Evolutionary conservation across 176 grass and related monocot species (phyloP).

Genomic region (Oryza rufipogon): DNA sequence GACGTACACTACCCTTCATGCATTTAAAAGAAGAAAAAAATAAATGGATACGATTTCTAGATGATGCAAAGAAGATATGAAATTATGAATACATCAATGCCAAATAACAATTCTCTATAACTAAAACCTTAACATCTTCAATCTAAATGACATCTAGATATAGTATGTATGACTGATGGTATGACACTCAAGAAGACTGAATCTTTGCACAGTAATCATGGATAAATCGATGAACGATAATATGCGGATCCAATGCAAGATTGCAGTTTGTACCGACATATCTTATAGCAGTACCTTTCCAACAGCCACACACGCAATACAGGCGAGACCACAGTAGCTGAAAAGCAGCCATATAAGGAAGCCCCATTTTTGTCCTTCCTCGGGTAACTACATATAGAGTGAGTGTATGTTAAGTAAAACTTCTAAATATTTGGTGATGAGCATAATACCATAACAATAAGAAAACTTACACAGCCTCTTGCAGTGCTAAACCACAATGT

Average conservation of each 20-base stretch:
- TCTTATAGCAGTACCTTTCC: conserved; percentile 68
- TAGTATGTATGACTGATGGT: conserved; percentile 5
- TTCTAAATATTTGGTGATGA: background rate
- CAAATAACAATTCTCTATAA: background rate
- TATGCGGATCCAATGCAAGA: background rate
- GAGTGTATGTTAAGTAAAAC: background rate
- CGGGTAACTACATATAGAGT: conserved; percentile 65
- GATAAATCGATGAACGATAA: background rate
- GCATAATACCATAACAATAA: background rate
- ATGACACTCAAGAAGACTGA: too few species aligned
- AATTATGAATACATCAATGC: background rate
- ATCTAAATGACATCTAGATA: background rate
- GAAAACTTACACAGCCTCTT: conserved; percentile 79
- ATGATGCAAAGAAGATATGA: conserved; percentile 20
- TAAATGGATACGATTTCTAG: conserved; percentile 31
- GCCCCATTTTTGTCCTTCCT: conserved; percentile 98
- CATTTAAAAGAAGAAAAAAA: background rate
- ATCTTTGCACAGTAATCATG: too few species aligned
- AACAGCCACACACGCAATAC: conserved; percentile 87
- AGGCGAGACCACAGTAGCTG: conserved; percentile 86
- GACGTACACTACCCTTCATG: background rate
- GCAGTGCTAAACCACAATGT: conserved; percentile 97
- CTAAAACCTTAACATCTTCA: background rate
- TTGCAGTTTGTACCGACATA: background rate
- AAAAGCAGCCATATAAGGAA: conserved; percentile 99